Conservation (phyloP, 1,284 basidiomycete species). For the Amylostereum areolatum region DNA sequence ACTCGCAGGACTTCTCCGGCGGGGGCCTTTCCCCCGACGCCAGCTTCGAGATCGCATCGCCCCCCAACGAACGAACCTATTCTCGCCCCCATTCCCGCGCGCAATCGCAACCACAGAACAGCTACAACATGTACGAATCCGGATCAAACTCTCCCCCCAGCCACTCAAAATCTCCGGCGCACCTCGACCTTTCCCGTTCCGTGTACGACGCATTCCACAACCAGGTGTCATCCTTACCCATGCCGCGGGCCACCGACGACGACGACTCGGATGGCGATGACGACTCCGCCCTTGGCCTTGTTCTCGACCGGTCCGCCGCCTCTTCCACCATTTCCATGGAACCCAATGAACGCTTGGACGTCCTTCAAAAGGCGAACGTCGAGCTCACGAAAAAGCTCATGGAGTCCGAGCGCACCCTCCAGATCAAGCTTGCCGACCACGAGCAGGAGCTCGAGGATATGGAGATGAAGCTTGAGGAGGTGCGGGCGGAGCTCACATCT, state of each 20-base stretch:
- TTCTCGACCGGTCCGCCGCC: slow-evolving; percentile 49
- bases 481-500: slow-evolving; percentile 63
- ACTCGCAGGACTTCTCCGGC: slow-evolving; percentile 40
- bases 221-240: slow-evolving; percentile 31
- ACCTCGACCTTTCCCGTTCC: slow-evolving; percentile 25
- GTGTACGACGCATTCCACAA: slow-evolving; percentile 28
- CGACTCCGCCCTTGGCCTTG: slow-evolving; percentile 48
- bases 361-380: slow-evolving; percentile 63
- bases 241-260: slow-evolving; percentile 29
- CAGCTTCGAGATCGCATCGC: slow-evolving; percentile 28
- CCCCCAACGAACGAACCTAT: slow-evolving; percentile 30
- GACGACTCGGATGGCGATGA: slow-evolving; percentile 39
- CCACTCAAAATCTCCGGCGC: slow-evolving; percentile 23
- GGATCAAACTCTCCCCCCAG: slow-evolving; percentile 19
- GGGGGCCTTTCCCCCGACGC: slow-evolving; percentile 30
- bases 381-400: slow-evolving; percentile 68
- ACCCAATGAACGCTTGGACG: slow-evolving; percentile 60
- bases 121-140: slow-evolving; percentile 20
- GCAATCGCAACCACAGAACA: slow-evolving; percentile 40
- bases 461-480: slow-evolving; percentile 66
- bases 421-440: slow-evolving; percentile 62
- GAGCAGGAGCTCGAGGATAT: slow-evolving; percentile 75
- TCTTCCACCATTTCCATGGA: slow-evolving; percentile 61
- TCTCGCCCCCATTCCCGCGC: slow-evolving; percentile 60
- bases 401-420: slow-evolving; percentile 66